Evolutionary conservation across 2,329 filamentous ascomycete species (phyloP), one percentile per base, ranked within the genome.

Genomic region (Cladorrhinum sp.): DNA sequence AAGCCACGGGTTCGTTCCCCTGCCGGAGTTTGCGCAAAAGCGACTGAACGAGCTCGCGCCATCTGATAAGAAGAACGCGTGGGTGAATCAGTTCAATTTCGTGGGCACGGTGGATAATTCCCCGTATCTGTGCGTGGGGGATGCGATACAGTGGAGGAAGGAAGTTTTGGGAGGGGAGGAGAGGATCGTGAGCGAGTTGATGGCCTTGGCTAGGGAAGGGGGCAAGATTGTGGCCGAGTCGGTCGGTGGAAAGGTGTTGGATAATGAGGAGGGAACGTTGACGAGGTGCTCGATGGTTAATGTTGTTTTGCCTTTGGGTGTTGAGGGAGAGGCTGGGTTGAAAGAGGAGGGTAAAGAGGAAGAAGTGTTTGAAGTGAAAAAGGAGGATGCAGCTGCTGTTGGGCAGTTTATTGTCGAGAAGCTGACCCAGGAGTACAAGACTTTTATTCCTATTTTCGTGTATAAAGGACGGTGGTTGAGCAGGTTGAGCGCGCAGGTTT

Each of bases 401-500:
- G 76, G 79, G 16, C 74, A 82, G 23, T 93, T 87, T 82, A 81
- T 91, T 62, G 70, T 80, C 54, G 71, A 75, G 50, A 78, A 69
- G 2, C 69, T 91, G 62, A 73, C 85, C 13, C 68, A 76, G 0
- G 82, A 88, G n/a, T 84, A 86, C 72, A 80, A 87, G 58, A 95
- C 92, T 0, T 93, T 91, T 68, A 75, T 95, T 55, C 80, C 87
- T 1, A 70, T 90, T 2, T 85, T 85, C 60, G 73, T 81, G 8
- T 85, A 92, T 65, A 79, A 75, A 0, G 82, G 81, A 0, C 79
- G 79, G 57, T 83, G 87, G 71, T 96, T 89, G 89, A 79, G 82
- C 0, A 78, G 93, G 53, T 69, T 96, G 52, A 92, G 89, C 70
- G 91, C 85, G 13, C 92, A 96, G 78, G 82, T 95, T 0, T 98